Evolutionary conservation across 116 monocot genomes (phyloP).

Genomic region (Phalaenopsis hybrid): DNA sequence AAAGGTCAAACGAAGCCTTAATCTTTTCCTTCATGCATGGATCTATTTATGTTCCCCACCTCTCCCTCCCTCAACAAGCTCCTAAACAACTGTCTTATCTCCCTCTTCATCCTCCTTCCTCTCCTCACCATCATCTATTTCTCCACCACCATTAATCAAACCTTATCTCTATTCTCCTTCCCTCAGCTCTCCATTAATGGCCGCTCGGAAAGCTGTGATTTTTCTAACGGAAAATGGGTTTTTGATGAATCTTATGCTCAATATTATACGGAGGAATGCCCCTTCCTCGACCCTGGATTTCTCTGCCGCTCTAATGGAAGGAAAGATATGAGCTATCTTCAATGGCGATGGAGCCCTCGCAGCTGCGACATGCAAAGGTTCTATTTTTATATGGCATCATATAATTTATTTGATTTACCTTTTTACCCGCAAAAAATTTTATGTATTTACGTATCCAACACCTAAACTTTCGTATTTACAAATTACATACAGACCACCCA

Average conservation of each 20-base stretch:
- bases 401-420: neutral
- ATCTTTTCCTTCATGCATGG: neutral
- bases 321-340: conserved; percentile 37
- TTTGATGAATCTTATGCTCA: conserved; percentile 19
- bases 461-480: no score
- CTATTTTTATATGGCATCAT: neutral
- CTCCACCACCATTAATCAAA: conserved; percentile 5
- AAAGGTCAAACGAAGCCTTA: no score
- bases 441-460: no score
- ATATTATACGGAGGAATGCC: conserved; percentile 41
- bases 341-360: conserved; percentile 78
- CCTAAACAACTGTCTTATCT: conserved; percentile 9
- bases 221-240: conserved; percentile 45
- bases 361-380: conserved; percentile 57
- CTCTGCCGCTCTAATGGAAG: conserved; percentile 65
- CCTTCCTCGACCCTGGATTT: conserved; percentile 35
- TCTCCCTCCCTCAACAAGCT: neutral
- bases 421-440: neutral
- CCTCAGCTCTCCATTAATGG: neutral
- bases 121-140: conserved; percentile 19
- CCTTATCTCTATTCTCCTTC: conserved; percentile 2
- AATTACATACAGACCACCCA: no score
- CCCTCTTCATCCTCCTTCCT: conserved; percentile 27
- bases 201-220: conserved; percentile 20
- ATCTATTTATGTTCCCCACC: neutral